Base-by-base conservation (phyloP, 257 asterid genomes). In the Voacanga thouarsii region DNA sequence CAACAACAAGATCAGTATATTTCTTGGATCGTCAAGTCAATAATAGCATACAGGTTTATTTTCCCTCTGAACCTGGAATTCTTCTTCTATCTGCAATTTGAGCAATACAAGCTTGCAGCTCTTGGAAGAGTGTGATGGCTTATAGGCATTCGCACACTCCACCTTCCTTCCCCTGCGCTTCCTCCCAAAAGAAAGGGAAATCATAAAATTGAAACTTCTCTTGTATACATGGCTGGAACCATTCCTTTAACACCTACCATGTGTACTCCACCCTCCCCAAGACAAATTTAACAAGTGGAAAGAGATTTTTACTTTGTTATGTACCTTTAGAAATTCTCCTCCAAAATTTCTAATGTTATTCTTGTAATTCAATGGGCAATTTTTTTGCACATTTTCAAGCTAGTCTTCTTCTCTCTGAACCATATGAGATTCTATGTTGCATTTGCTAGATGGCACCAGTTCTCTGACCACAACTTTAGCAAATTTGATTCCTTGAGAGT, bases 21-120 rank as follows among this genome's bases (percentile, higher is more conserved):
- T 95, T 95, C 84, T 76, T 90, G 83, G 75, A 87, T 77, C 99
- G 97, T 78, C 99, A 95, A 87, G 80, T 95, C 71, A 95, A 93
- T 79, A 83, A 88, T 80, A 95, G 98, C 84, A 76, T 92, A 80
- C 99, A 95, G 99, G 99, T 95, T 78, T 80, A 69, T 83, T 82
- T 78, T 77, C 73, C 80, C 76, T 74, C 72, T 74, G 63, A 65
- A 75, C 49, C 26, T 69, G 57, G 49, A 39, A 28, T 6, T 24
- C 12, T 49, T 47, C 6, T 21, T 53, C 24, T 45, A 44, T 70
- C 21, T 70, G 33, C 45, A 64, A 14, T 63, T 63, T 63, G 23
- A 63, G 69, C 69, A 63, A 63, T 64, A 12, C 4, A 30, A 61
- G 68, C 41, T 28, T 61, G 68, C 39, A 61, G 21, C 41, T 0